Percentiles rank a stretch among this genome's conserved stretches.
Conservation (phyloP, 2,329 filamentous ascomycete genomes). For the Fusarium irregulare region DNA sequence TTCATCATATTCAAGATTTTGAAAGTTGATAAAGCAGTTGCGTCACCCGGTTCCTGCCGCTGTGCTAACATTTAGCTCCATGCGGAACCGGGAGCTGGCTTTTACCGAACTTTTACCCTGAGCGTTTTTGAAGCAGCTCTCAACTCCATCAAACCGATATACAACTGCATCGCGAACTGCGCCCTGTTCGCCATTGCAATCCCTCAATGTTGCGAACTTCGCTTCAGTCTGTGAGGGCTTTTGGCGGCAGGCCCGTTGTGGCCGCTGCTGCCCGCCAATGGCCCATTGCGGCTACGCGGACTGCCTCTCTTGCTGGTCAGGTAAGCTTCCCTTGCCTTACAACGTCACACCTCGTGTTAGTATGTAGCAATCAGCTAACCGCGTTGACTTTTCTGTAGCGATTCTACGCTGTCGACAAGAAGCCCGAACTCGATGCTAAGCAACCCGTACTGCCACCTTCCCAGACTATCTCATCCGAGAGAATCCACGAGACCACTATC, state of each 20-base stretch:
- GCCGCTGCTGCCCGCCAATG: constrained; percentile 69
- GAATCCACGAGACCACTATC: constrained; percentile 54
- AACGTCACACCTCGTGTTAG: constrained; percentile 48
- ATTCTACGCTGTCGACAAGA: constrained; percentile 66
- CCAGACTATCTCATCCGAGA: constrained; percentile 63
- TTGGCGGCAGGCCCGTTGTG: constrained; percentile 66
- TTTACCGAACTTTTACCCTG: constrained; percentile 60
- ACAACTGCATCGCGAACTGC: constrained; percentile 46
- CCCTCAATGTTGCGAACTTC: constrained; percentile 76
- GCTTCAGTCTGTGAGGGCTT: constrained; percentile 71
- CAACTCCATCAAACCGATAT: constrained; percentile 50
- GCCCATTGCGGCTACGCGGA: constrained; percentile 57
- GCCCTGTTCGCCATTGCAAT: constrained; percentile 59
- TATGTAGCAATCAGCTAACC: constrained; percentile 48
- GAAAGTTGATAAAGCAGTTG: constrained; percentile 34
- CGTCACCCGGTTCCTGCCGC: constrained; percentile 54
- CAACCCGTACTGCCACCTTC: constrained; percentile 65
- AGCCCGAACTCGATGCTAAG: constrained; percentile 62
- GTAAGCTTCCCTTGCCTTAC: constrained; percentile 52
- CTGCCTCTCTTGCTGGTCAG: constrained; percentile 47
- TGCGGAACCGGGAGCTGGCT: constrained; percentile 45
- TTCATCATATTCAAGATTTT: neutral
- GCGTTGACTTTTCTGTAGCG: constrained; percentile 56
- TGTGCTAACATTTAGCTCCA: constrained; percentile 40
- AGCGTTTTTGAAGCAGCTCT: constrained; percentile 55